Conservation (phyloP, 108 stramenopile species). For the Cylindrotheca closterium region DNA sequence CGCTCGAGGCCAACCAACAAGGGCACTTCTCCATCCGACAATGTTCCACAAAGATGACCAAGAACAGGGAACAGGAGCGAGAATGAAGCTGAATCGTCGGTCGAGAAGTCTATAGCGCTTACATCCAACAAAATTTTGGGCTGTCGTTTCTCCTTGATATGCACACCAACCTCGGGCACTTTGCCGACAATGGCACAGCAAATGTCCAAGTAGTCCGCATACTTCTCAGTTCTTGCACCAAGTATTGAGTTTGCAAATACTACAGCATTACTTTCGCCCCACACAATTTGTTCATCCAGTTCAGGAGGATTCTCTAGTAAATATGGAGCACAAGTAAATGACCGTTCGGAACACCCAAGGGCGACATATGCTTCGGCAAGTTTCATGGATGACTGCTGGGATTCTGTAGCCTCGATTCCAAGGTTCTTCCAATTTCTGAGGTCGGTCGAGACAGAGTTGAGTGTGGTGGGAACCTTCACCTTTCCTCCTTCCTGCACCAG, state of each 20-base stretch:
- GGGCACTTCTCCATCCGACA: constrained; percentile 75
- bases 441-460: constrained; percentile 78
- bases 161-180: constrained; percentile 60
- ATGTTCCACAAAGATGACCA: constrained; percentile 70
- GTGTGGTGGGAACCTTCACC: constrained; percentile 72
- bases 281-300: constrained; percentile 55
- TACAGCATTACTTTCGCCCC: constrained; percentile 87
- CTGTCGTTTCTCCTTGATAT: constrained; percentile 48
- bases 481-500: constrained; percentile 64
- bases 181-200: constrained; percentile 73
- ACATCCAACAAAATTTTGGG: constrained; percentile 57
- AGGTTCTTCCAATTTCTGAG: constrained; percentile 62
- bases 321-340: constrained; percentile 88
- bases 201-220: constrained; percentile 88
- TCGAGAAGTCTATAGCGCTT: constrained; percentile 13
- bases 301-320: constrained; percentile 35
- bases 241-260: constrained; percentile 78
- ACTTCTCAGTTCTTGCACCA: constrained; percentile 82
- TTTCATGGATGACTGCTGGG: constrained; percentile 44
- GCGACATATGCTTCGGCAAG: constrained; percentile 75
- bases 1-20: constrained; percentile 68
- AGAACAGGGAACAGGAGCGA: constrained; percentile 67
- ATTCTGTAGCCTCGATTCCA: constrained; percentile 44
- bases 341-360: constrained; percentile 54
- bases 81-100: constrained; percentile 21